Percentiles rank a stretch among this genome's conserved stretches.
phyloP scores from a whole-genome alignment of 345 rosid species.

The Anacardium occidentale region DNA sequence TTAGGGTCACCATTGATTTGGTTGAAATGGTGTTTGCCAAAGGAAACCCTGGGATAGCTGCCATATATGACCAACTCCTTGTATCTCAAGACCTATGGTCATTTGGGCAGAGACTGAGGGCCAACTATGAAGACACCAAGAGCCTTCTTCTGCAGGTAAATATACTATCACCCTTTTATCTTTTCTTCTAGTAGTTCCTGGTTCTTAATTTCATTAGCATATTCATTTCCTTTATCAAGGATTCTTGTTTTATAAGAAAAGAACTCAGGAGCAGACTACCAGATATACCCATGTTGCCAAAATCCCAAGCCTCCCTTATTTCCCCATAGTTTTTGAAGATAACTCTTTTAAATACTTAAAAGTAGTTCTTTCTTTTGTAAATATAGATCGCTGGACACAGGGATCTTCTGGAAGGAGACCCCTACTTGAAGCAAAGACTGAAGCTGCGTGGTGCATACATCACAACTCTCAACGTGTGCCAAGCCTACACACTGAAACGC shows the following conservation, averaged over 20 bases:
- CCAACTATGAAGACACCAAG: slow-evolving; percentile 80
- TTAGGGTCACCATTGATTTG: slow-evolving; percentile 88
- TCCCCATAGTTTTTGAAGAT: too few species aligned
- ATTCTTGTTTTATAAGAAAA: too few species aligned
- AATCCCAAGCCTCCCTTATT: too few species aligned
- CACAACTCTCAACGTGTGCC: slow-evolving; percentile 90
- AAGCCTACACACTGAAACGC: slow-evolving; percentile 90
- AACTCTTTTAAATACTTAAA: too few species aligned
- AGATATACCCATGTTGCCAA: too few species aligned
- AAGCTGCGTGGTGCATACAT: slow-evolving; percentile 91
- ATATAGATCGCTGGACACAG: slow-evolving; percentile 86
- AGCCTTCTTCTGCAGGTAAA: slow-evolving; percentile 79
- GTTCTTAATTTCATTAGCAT: too few species aligned
- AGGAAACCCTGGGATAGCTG: slow-evolving; percentile 93
- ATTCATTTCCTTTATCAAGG: too few species aligned
- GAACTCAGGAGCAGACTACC: too few species aligned
- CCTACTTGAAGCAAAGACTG: slow-evolving; percentile 91
- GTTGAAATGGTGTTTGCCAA: slow-evolving; percentile 99
- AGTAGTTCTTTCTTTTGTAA: not conserved
- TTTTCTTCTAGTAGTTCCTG: too few species aligned
- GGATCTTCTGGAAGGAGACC: slow-evolving; percentile 96
- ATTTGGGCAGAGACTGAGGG: slow-evolving; percentile 70
- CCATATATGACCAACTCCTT: slow-evolving; percentile 80
- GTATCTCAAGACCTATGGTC: slow-evolving; percentile 78
- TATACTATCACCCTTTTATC: not conserved